Base-by-base conservation (phyloP, 257 asterid genomes). In the Capsicum pubescens region DNA sequence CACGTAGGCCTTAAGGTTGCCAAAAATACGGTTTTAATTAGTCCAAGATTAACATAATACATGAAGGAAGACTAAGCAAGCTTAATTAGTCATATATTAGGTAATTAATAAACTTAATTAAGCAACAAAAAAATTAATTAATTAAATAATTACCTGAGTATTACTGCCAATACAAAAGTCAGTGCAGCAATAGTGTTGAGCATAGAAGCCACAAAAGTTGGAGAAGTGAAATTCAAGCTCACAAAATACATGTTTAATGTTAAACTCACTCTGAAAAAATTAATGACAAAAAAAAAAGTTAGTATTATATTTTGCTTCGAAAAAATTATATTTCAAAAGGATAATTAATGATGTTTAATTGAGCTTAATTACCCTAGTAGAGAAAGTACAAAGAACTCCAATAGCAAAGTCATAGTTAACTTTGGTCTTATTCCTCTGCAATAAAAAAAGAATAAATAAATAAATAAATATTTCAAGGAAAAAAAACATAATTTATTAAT, bases 241-340 rank as follows among this genome's bases (percentile, higher is more conserved):
- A 89, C 87, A 87, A 94, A 94, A 58, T 90, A 94, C 97, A 94
- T 89, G 89, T 94, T 94, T 21, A 93, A 87, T 2, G 97, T 90
- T 86, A 94, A 90, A 80, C 97, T 88, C 83, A 91, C 95, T 88
- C 98, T 93, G 94, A 78, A 85, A 87, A 9, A 82, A 26, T 19
- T 56, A 78, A 82, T 14, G 9, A 19, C 50, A 42, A 15, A 72
- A 16, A 50, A 69, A 71, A 2, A 26, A 42, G 16, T n/a, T n/a
- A 46, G 58, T 19, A 46, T 17, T 71, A 26, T 46, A 3, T 14
- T 19, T 74, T 11, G 10, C 21, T 44, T 50, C 61, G 8, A 50
- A 42, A 61, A 17, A 68, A 9, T 4, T 4, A 39, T 69, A 69
- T 69, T 16, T 69, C 15, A 16, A 69, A 15, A 42, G 50, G 54